phyloP scores from a whole-genome alignment of 2,329 filamentous ascomycete genomes.

The Colletotrichum plurivorum region DNA sequence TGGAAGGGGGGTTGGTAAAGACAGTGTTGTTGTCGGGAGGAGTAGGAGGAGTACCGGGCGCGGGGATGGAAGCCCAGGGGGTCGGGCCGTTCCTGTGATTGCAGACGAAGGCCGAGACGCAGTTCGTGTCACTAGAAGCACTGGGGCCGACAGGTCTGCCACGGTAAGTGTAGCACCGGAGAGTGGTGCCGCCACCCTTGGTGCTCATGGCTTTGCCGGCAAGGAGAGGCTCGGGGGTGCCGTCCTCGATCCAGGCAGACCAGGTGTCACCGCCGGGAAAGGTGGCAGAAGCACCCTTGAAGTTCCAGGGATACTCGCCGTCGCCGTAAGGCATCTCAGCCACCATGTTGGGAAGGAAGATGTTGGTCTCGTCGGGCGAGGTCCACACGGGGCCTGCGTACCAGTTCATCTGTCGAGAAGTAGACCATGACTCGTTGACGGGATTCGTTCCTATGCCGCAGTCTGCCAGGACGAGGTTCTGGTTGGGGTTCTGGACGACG shows the following conservation, averaged over 20 bases:
- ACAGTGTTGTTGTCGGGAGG: conserved; percentile 13
- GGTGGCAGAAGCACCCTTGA: conserved; percentile 53
- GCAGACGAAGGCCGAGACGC: conserved; percentile 59
- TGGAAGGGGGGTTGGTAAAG: background rate
- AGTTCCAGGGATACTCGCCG: conserved; percentile 57
- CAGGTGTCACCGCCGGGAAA: conserved; percentile 57
- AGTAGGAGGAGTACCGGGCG: background rate
- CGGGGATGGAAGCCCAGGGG: conserved; percentile 18
- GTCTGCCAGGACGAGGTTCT: conserved; percentile 58
- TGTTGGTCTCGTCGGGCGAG: conserved; percentile 50
- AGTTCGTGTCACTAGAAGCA: conserved; percentile 55
- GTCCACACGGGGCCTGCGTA: conserved; percentile 57
- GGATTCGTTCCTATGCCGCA: conserved; percentile 59
- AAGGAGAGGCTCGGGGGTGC: conserved; percentile 56
- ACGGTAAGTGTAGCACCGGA: conserved; percentile 59
- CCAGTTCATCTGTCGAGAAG: conserved; percentile 61
- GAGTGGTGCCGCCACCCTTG: conserved; percentile 54
- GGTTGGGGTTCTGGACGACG: conserved; percentile 44
- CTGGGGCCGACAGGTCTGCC: conserved; percentile 55
- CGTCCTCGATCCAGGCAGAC: conserved; percentile 59
- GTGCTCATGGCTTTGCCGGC: conserved; percentile 57
- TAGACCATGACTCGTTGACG: conserved; percentile 57
- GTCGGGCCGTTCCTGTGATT: conserved; percentile 48
- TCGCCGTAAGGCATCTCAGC: conserved; percentile 56
- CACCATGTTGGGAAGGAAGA: conserved; percentile 54